Base-by-base conservation (phyloP, 2,329 filamentous ascomycete species). In the Penicillium sp. region DNA sequence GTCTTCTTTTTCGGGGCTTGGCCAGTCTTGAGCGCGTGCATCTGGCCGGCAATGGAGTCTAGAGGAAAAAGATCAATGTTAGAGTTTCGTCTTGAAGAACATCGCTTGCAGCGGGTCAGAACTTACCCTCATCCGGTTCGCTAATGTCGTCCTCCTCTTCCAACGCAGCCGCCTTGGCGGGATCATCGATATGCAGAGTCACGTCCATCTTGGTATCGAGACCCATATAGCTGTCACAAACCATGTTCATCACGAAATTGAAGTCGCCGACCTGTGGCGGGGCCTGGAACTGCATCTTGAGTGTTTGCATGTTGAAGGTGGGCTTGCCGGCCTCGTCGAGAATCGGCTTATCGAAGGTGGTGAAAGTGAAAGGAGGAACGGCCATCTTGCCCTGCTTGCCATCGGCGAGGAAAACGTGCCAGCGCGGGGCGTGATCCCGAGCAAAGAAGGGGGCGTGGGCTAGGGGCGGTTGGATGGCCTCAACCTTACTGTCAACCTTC, bases 251-350 rank as follows among this genome's bases (percentile, higher is more conserved):
- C 55, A 91, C 88, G 69, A 99, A 99, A 1, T 89, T 92, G 76
- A 96, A 99, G 71, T 92, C 88, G 39, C 93, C 94, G 4, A 90
- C 84, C 69, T 96, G 90, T 20, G 93, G 91, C 36, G 94, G 94
- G 1, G 94, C 93, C 60, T 93, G 90, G 73, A 99, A 99, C 71
- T 97, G 91, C 71, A 95, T 93, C 80, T 96, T 97, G 66, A 97
- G 80, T 3, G 94, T 99, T 73, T 97, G 92, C 76, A 99, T 87
- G 65, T 92, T 88, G 77, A 90, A 99, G 2, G 94, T 97, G 2
- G 93, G 93, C 69, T 89, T 89, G 63, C 89, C 91, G 56, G 86
- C 82, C 33, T 85, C 85, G 62, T 89, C 86, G 58, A 94, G 89
- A 26, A 97, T 86, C 24, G 91, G 89, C 77, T 91, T 89, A 73